Evolutionary conservation across 1,284 basidiomycete species (phyloP).

Genomic region (Cryptococcus sp.): DNA sequence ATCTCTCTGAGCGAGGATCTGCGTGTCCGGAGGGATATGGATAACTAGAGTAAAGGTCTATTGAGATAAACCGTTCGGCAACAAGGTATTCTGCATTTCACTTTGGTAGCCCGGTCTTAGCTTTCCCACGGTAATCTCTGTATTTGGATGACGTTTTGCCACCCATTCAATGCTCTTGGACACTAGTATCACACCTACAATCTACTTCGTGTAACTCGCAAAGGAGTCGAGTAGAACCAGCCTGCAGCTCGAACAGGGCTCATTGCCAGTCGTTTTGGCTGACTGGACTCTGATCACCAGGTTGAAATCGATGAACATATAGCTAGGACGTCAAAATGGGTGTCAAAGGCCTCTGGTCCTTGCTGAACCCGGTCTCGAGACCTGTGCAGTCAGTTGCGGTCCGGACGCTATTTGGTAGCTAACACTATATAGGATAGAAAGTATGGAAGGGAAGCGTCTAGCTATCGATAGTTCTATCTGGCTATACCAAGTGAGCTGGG

Average conservation of each 20-base stretch:
- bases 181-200: no score
- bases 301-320: not conserved
- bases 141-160: not conserved
- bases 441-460: constrained; percentile 80
- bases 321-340: constrained; percentile 58
- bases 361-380: constrained; percentile 82
- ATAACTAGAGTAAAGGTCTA: no score
- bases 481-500: constrained; percentile 63
- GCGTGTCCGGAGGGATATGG: no score
- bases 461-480: constrained; percentile 99
- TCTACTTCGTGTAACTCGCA: no score
- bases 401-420: not conserved
- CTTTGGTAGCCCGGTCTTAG: not conserved
- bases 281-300: no score
- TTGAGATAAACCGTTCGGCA: no score
- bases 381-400: constrained; percentile 65
- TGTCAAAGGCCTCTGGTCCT: constrained; percentile 89
- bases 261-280: no score
- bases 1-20: no score
- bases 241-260: no score
- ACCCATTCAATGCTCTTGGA: not conserved
- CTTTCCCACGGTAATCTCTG: constrained; percentile 1
- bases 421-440: constrained; percentile 64
- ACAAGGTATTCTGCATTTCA: no score
- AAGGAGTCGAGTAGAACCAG: not conserved